Conservation (phyloP, 352 stramenopile genomes). For the Phytopythium aichiense region DNA sequence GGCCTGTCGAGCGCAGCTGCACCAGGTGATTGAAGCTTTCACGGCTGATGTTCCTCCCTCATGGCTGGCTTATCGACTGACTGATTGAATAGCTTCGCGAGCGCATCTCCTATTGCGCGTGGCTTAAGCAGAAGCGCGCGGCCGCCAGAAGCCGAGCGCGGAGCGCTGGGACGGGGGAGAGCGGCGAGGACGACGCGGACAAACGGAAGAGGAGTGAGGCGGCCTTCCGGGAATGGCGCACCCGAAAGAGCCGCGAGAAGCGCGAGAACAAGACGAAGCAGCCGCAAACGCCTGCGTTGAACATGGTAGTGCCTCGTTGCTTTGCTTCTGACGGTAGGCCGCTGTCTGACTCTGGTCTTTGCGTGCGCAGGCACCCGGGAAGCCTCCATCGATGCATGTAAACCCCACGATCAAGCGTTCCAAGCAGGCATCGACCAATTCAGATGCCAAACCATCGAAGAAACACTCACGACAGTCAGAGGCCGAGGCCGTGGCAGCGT, state of each 20-base stretch:
- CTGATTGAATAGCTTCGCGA: conserved; percentile 29
- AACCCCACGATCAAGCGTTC: conserved; percentile 30
- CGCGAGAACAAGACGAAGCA: conserved; percentile 5
- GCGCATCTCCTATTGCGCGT: conserved; percentile 36
- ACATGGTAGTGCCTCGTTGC: background rate
- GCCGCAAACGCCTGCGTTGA: background rate
- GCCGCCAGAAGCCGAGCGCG: background rate
- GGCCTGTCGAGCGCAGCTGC: conserved; percentile 37
- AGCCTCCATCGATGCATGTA: conserved; percentile 49
- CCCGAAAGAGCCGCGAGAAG: conserved; percentile 24
- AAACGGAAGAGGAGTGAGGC: conserved; percentile 24
- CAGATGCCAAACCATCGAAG: background rate
- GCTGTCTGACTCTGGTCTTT: background rate
- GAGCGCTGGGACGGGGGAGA: background rate
- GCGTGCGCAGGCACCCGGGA: conserved; percentile 4
- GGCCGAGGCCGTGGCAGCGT: conserved; percentile 17
- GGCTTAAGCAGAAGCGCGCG: conserved; percentile 34
- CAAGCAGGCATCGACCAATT: conserved; percentile 4
- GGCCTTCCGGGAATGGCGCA: conserved; percentile 37
- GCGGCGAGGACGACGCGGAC: conserved; percentile 4
- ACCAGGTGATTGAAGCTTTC: conserved; percentile 28
- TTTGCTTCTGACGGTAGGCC: background rate
- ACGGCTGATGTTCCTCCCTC: background rate
- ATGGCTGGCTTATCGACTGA: background rate
- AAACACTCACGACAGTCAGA: background rate